These are phyloP conservation scores for Tolypocladium guangdongense DNA, from an alignment of 2,329 filamentous ascomycete genomes.

Conservation along the genomic window DNA sequence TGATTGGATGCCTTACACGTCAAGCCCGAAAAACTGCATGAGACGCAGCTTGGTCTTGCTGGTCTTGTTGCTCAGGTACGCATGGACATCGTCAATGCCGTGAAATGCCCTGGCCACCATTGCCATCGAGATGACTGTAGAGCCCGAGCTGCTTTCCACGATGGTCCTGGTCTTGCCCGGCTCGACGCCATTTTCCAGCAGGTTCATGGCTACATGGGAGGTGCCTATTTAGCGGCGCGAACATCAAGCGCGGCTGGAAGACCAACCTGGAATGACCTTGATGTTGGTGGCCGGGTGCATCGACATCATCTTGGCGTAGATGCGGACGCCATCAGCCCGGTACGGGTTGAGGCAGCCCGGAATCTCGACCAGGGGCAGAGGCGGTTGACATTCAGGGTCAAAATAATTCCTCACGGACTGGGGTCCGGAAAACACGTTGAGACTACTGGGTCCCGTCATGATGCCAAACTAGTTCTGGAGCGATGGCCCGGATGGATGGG, in stretches of 20 bases:
- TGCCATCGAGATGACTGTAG: conserved; percentile 48
- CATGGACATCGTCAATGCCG: conserved; percentile 27
- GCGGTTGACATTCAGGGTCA: conserved; percentile 44
- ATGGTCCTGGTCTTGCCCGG: conserved; percentile 38
- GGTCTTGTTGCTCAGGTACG: conserved; percentile 40
- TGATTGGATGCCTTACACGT: conserved; percentile 14
- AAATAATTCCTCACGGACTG: conserved; percentile 47
- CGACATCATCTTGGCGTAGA: conserved; percentile 56
- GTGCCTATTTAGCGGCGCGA: neutral
- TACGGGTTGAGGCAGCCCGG: conserved; percentile 45
- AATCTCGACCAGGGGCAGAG: conserved; percentile 48
- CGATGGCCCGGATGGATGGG: neutral
- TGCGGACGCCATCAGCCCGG: conserved; percentile 43
- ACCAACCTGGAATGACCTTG: conserved; percentile 41
- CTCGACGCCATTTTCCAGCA: conserved; percentile 34
- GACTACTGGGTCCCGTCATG: conserved; percentile 14
- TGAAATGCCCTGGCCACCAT: conserved; percentile 21
- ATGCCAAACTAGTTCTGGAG: neutral
- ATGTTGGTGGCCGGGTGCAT: conserved; percentile 52
- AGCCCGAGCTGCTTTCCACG: conserved; percentile 51
- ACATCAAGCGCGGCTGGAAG: neutral
- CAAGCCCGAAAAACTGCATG: conserved; percentile 23
- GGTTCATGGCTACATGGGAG: conserved; percentile 24
- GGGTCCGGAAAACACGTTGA: conserved; percentile 45
- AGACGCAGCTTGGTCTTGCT: conserved; percentile 19